Evolutionary conservation across 768 basidiomycete genomes (phyloP), one percentile per base, ranked within the genome.

Genomic region (Amanita rubescens): DNA sequence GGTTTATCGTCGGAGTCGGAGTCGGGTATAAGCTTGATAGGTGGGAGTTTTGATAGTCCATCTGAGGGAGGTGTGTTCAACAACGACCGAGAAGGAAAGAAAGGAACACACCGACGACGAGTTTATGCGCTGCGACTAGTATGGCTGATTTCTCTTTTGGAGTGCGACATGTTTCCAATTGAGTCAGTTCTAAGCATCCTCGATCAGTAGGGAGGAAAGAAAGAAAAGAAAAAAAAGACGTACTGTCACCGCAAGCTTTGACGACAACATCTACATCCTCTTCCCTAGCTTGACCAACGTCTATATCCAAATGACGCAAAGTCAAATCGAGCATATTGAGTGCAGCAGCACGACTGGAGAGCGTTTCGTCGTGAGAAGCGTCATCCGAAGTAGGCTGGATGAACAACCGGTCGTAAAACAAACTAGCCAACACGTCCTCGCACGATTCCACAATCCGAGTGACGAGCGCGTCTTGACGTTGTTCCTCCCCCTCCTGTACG

Each of bases 341-440:
- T 1, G 94, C 94, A 12, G 92, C 91, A 14, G 97, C 84, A 5
- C 94, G 82, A 62, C 84, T 88, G 0, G 94, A 83, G 3, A 99
- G 73, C 0, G 91, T 87, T 61, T 91, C 90, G 63, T 99, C 94
- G 63, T 96, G 94, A 0, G 84, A 85, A 0, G 79, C 74, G 61
- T 99, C 95, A 17, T 80, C 79, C 2, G 82, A 75, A 1, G 70
- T 66, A 3, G 75, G 71, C 15, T 87, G 90, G 49, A 84, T 78
- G 69, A 93, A 96, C 3, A 96, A 86, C 93, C 86, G 74, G 65
- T 97, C 94, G 65, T 96, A 97, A 59, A 95, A 87, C 10, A 87
- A 59, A 3, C 74, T 73, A 49, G 85, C 87, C 11, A 96, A 63
- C 2, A 82, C 70, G 5, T 77, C 72, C 65, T 98, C 95, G 6